Conservation (phyloP, 805 yeast genomes). For the Nakazawaea ernobii region DNA sequence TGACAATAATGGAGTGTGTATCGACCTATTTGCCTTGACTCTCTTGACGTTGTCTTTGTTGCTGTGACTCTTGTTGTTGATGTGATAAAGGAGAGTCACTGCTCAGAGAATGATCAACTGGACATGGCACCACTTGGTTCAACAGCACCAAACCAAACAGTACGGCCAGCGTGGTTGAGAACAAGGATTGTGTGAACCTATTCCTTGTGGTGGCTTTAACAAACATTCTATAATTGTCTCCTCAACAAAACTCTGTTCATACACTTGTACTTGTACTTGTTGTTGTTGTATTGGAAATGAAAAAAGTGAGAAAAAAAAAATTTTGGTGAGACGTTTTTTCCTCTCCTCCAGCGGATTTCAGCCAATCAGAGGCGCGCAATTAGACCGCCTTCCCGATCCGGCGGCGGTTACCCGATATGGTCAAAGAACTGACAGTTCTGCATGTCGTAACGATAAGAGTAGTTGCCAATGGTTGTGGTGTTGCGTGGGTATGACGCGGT, state of each 20-base stretch:
- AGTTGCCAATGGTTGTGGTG: neutral
- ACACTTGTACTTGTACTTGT: too few relatives aligned
- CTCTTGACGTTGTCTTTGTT: slow-evolving; percentile 2
- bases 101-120: slow-evolving; percentile 40
- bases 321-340: too few relatives aligned
- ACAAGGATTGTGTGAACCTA: slow-evolving; percentile 56
- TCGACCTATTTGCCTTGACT: neutral
- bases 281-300: too few relatives aligned
- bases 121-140: slow-evolving; percentile 30
- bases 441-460: neutral
- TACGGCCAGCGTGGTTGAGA: slow-evolving; percentile 69
- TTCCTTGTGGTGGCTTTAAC: slow-evolving; percentile 53
- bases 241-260: too few relatives aligned
- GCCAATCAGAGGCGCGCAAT: neutral
- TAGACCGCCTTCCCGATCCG: neutral
- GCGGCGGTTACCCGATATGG: neutral
- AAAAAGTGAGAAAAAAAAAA: too few relatives aligned
- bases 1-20: too few relatives aligned
- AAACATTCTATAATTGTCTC: slow-evolving; percentile 31
- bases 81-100: slow-evolving; percentile 20
- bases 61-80: slow-evolving; percentile 3
- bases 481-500: neutral
- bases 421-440: neutral
- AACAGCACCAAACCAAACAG: slow-evolving; percentile 46
- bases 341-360: too few relatives aligned